phyloP scores from a whole-genome alignment of 1,284 basidiomycete species.

The Apiotrichum brassicae region DNA sequence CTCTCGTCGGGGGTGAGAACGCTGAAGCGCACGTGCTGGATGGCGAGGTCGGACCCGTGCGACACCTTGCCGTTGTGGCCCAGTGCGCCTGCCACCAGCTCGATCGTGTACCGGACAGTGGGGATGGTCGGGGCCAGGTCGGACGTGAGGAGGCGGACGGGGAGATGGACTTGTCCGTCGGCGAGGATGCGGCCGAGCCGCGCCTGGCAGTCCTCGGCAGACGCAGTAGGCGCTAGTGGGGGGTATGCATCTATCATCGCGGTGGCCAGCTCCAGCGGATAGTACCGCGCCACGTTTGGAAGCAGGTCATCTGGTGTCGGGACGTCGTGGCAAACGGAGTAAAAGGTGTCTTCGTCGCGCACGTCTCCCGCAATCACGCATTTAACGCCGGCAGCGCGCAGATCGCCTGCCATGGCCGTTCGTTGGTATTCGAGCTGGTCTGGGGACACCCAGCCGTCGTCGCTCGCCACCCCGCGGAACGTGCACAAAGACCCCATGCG shows the following conservation, averaged over 20 bases:
- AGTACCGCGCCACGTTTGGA: slow-evolving; percentile 59
- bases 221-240: slow-evolving; percentile 33
- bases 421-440: slow-evolving; percentile 61
- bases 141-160: slow-evolving; percentile 57
- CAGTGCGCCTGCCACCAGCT: slow-evolving; percentile 42
- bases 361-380: slow-evolving; percentile 62
- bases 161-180: slow-evolving; percentile 63
- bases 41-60: slow-evolving; percentile 57
- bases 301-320: slow-evolving; percentile 51
- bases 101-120: slow-evolving; percentile 60
- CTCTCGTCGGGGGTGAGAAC: slow-evolving; percentile 49
- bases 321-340: slow-evolving; percentile 60
- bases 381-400: slow-evolving; percentile 56
- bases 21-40: slow-evolving; percentile 51
- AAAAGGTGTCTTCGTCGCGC: slow-evolving; percentile 59
- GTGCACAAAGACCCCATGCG: slow-evolving; percentile 51
- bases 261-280: slow-evolving; percentile 51
- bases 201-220: slow-evolving; percentile 48
- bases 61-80: slow-evolving; percentile 58
- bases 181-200: slow-evolving; percentile 55
- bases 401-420: slow-evolving; percentile 55
- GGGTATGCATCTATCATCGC: slow-evolving; percentile 52
- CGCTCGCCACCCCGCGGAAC: slow-evolving; percentile 62
- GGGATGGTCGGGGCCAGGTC: slow-evolving; percentile 59
- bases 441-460: slow-evolving; percentile 48